A percentile compares a stretch with the other conserved stretches of the same genome.
phyloP scores from a whole-genome alignment of 768 basidiomycete species.

The Tricholoma terreum region DNA sequence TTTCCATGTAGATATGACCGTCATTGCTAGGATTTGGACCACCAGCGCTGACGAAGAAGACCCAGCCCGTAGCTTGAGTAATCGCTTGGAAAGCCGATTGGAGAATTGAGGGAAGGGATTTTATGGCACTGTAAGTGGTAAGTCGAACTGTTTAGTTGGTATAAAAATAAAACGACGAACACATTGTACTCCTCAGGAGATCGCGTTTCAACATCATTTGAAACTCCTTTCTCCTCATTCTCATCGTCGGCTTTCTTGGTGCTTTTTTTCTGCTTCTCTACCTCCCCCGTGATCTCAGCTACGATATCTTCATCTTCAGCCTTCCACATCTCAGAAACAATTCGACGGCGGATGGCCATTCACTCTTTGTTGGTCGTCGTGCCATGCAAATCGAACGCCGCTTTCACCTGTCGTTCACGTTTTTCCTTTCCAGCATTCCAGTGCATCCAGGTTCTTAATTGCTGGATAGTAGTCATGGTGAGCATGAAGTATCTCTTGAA shows the following conservation, averaged over 20 bases:
- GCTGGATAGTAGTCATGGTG: too few relatives aligned
- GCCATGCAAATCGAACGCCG: neutral
- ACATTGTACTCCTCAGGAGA: neutral
- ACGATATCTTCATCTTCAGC: constrained; percentile 26
- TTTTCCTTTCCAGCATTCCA: too few relatives aligned
- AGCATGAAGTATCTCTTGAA: too few relatives aligned
- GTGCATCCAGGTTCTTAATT: too few relatives aligned
- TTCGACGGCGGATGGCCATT: neutral
- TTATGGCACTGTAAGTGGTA: neutral
- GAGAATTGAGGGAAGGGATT: neutral
- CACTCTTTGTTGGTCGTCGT: neutral
- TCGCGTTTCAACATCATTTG: neutral
- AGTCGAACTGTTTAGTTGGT: neutral
- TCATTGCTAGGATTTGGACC: too few relatives aligned
- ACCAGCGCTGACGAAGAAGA: too few relatives aligned
- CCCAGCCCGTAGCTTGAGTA: too few relatives aligned
- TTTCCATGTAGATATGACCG: too few relatives aligned
- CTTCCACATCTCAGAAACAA: neutral
- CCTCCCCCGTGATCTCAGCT: constrained; percentile 48
- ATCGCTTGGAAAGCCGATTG: too few relatives aligned
- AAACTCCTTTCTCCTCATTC: neutral
- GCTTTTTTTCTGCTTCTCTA: constrained; percentile 59
- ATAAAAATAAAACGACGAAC: neutral
- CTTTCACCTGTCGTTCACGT: too few relatives aligned
- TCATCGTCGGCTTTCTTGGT: neutral